Conservation (phyloP, 2,329 filamentous ascomycete species). For the Stachybotrys elegans region DNA sequence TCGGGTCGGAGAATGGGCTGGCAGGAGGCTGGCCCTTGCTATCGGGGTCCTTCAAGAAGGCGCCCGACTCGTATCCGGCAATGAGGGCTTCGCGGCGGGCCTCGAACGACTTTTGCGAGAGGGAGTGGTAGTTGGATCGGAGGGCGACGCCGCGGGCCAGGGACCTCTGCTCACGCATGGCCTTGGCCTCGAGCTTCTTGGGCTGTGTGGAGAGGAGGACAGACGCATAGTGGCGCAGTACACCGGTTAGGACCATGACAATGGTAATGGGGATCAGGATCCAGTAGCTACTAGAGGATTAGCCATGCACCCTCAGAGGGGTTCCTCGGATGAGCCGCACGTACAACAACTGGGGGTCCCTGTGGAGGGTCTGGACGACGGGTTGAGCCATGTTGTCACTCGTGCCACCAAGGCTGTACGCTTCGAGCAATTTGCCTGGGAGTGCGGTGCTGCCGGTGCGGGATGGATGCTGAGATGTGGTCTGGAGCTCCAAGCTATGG, state of each 20-base stretch:
- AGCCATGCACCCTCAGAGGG: constrained; percentile 11
- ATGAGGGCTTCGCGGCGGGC: constrained; percentile 76
- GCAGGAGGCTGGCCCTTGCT: constrained; percentile 78
- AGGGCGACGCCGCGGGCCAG: constrained; percentile 81
- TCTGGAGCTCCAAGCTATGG: too few species aligned
- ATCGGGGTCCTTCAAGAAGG: constrained; percentile 85
- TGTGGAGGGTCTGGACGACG: constrained; percentile 88
- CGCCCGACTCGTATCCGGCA: constrained; percentile 76
- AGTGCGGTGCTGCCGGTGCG: too few species aligned
- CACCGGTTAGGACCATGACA: constrained; percentile 95
- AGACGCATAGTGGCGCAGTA: constrained; percentile 92
- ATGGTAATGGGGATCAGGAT: constrained; percentile 95
- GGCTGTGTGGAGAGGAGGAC: constrained; percentile 83
- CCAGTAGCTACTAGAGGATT: constrained; percentile 71
- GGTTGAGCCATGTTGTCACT: constrained; percentile 67
- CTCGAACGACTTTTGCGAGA: constrained; percentile 74
- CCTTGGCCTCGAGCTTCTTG: constrained; percentile 70
- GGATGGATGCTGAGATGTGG: too few species aligned
- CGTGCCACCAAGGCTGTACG: constrained; percentile 6
- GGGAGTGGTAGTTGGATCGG: constrained; percentile 73
- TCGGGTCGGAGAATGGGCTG: constrained; percentile 93
- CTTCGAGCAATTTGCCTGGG: too few species aligned
- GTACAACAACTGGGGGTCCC: constrained; percentile 97
- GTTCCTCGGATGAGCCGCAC: constrained; percentile 24
- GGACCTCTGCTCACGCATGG: constrained; percentile 81